A percentile compares a stretch with the other conserved stretches of the same genome.
Evolutionary conservation across 202 grass and related monocot genomes (phyloP).

Genomic region (Musa balbisiana): DNA sequence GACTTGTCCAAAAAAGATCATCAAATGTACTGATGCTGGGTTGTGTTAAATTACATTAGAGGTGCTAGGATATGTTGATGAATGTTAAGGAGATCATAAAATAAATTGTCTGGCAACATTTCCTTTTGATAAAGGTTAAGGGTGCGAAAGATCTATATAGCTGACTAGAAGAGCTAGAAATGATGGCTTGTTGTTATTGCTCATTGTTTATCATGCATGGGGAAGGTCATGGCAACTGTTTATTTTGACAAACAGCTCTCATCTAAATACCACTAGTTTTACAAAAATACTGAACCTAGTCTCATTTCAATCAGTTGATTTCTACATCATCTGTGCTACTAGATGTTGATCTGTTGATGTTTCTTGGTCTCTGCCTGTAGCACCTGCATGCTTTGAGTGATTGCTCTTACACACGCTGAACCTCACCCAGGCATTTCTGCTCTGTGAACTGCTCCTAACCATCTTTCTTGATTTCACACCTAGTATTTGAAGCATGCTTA

Average conservation of each 20-base stretch:
- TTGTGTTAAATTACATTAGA: no score
- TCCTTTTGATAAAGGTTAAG: not conserved
- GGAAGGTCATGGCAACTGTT: no score
- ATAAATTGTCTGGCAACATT: not conserved
- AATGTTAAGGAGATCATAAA: not conserved
- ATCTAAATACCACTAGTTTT: not conserved
- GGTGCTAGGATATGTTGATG: no score
- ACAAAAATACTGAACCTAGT: not conserved
- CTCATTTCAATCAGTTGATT: not conserved
- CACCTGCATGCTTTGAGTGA: not conserved
- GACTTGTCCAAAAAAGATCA: no score
- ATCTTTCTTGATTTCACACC: not conserved
- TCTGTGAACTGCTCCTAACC: not conserved
- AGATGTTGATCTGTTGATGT: not conserved
- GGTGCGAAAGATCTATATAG: not conserved
- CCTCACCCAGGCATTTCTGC: not conserved
- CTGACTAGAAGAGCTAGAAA: no score
- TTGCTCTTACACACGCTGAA: not conserved
- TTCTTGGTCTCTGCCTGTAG: not conserved
- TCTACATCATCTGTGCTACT: not conserved
- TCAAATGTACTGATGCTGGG: no score
- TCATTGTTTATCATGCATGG: no score
- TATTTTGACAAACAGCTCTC: no score
- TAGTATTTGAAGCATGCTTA: not conserved
- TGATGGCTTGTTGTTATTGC: no score